A percentile compares a stretch with the other conserved stretches of the same genome.
phyloP scores from a whole-genome alignment of 371 early-diverging fungal genomes.

The Globomyces sp. region DNA sequence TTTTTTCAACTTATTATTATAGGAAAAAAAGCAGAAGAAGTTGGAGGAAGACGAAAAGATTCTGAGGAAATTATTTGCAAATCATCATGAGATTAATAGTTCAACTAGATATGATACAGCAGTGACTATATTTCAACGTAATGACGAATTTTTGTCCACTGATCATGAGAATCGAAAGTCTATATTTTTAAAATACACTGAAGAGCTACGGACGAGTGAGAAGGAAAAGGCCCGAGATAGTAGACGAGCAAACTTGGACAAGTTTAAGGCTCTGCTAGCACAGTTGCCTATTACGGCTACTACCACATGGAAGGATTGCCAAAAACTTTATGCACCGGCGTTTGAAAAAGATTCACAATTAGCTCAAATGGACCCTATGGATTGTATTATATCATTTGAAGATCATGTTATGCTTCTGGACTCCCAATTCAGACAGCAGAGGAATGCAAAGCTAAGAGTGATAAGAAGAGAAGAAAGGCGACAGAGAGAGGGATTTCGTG shows the following conservation, averaged over 20 bases:
- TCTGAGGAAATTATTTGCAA: constrained; percentile 48
- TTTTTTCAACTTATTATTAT: constrained; percentile 6
- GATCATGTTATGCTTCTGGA: constrained; percentile 70
- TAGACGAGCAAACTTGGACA: constrained; percentile 65
- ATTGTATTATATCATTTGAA: constrained; percentile 78
- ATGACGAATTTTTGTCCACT: constrained; percentile 52
- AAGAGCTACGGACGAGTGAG: constrained; percentile 52
- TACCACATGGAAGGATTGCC: constrained; percentile 69
- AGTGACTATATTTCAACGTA: constrained; percentile 41
- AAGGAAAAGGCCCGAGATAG: constrained; percentile 63
- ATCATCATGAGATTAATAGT: constrained; percentile 43
- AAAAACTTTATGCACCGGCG: constrained; percentile 39
- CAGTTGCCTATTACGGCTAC: constrained; percentile 61
- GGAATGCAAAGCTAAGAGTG: constrained; percentile 26
- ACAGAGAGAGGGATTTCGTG: constrained; percentile 54
- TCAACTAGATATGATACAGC: constrained; percentile 56
- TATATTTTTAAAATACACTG: constrained; percentile 67
- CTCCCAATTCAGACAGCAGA: constrained; percentile 46
- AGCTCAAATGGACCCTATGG: constrained; percentile 73
- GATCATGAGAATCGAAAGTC: constrained; percentile 52
- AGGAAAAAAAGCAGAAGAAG: constrained; percentile 46
- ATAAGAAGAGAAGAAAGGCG: constrained; percentile 63
- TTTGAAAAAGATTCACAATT: constrained; percentile 51
- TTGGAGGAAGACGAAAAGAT: constrained; percentile 46
- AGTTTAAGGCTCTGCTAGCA: constrained; percentile 55